Base-by-base conservation (phyloP, 73 alveolate genomes). In the Loxodes magnus region DNA sequence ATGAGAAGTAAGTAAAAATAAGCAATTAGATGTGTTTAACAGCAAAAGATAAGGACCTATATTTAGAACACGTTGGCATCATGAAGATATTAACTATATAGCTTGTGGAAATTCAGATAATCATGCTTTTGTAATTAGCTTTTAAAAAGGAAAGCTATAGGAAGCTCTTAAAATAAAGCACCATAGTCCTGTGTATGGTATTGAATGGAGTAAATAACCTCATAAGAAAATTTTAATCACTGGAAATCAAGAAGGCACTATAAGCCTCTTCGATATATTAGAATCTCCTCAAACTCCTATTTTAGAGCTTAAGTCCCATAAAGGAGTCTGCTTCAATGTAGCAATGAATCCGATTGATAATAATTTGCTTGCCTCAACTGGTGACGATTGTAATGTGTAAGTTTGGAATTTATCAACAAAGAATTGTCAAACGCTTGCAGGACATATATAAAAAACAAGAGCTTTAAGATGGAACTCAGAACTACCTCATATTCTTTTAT, bases 401-500 rank as follows among this genome's bases (percentile, higher is more conserved):
- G 66, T 82, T 0, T 82, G 95, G 95, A 64, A 77, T 39, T 25
- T 67, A 27, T 31, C 41, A 31, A n/a, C 14, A 12, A 51, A 51
- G 7, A 16, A 68, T 35, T 55, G 17, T 6, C 67, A 46, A 52
- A 53, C 61, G 33, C 56, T 82, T 67, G 52, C 42, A 24, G 95
- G 95, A 3, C 95, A 82, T 54, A 64, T 81, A 0, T 61, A 62
- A 38, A 82, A 82, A 30, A 85, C 74, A 14, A 43, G 95, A 35
- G 75, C 78, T 29, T 51, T 82, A 2, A 57, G 61, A 17, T 82
- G 90, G 87, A 62, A 77, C 22, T 72, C 76, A 43, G 88, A 77
- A 30, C 67, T 77, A 20, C 86, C 82, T 4, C 67, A 77, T 68
- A 38, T 69, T 1, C 74, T 77, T 39, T 48, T 82, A 1, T 71